Evolutionary conservation across 805 yeast genomes (phyloP).

Genomic region (Lipomyces kockii): DNA sequence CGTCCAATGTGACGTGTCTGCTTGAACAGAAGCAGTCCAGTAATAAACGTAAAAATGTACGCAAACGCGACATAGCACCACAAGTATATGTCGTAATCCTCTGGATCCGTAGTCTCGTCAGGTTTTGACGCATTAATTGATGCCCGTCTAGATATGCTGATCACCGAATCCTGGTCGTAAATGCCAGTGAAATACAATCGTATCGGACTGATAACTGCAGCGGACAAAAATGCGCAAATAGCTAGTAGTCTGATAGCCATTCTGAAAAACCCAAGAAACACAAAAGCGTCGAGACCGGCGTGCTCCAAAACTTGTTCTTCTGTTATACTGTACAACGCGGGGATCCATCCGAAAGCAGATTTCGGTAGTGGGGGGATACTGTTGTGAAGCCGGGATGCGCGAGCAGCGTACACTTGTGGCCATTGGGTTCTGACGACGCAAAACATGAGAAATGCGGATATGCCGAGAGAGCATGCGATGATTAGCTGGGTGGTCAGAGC

Average conservation of each 20-base stretch:
- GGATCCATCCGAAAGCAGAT: constrained; percentile 81
- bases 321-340: constrained; percentile 62
- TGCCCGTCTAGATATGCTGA: neutral
- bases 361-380: constrained; percentile 65
- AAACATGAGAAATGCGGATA: constrained; percentile 68
- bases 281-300: constrained; percentile 95
- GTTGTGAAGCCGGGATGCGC: constrained; percentile 56
- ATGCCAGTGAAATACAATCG: constrained; percentile 82
- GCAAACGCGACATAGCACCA: constrained; percentile 92
- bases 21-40: constrained; percentile 62
- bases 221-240: constrained; percentile 69
- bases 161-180: constrained; percentile 51
- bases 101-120: constrained; percentile 39
- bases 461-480: constrained; percentile 71
- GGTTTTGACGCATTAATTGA: neutral
- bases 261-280: constrained; percentile 85
- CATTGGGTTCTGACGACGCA: constrained; percentile 71
- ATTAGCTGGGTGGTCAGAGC: constrained; percentile 78
- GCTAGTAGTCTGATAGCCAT: constrained; percentile 76
- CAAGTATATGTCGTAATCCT: constrained; percentile 60
- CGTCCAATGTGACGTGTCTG: constrained; percentile 75
- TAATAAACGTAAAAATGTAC: constrained; percentile 75
- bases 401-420: constrained; percentile 84
- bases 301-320: constrained; percentile 81
- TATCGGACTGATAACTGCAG: constrained; percentile 79